Evolutionary conservation across 2,329 filamentous ascomycete species (phyloP).

Genomic region (Diaporthe capsici): DNA sequence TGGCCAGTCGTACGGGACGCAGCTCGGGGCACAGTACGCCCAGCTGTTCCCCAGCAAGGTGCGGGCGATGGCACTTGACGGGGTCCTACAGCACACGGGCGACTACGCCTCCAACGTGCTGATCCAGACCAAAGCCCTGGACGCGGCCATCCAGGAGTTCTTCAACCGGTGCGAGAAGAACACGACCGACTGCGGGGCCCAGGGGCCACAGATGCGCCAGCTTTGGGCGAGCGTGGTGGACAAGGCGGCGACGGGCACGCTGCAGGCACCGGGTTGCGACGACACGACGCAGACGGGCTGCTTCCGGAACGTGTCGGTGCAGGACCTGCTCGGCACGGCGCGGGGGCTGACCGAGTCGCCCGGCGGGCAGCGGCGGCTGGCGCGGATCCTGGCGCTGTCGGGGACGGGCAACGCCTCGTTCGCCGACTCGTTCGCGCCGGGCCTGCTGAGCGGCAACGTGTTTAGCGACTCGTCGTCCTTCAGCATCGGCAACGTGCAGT

Average conservation of each 20-base stretch:
- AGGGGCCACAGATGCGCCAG: constrained; percentile 48
- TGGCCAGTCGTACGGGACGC: constrained; percentile 61
- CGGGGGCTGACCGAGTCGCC: constrained; percentile 21
- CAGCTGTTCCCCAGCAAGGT: constrained; percentile 59
- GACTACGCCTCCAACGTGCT: constrained; percentile 52
- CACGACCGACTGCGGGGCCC: constrained; percentile 49
- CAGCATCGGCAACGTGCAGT: constrained; percentile 52
- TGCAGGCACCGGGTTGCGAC: constrained; percentile 54
- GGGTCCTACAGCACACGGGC: constrained; percentile 58
- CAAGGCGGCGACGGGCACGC: constrained; percentile 50
- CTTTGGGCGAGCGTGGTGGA: constrained; percentile 48
- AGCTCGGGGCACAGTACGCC: constrained; percentile 59
- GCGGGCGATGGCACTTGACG: constrained; percentile 59
- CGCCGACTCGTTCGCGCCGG: constrained; percentile 18
- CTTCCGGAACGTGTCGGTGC: constrained; percentile 47
- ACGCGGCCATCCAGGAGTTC: constrained; percentile 53
- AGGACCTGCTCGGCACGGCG: constrained; percentile 49
- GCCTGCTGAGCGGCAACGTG: constrained; percentile 40
- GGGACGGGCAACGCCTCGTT: constrained; percentile 51
- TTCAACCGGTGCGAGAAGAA: constrained; percentile 53
- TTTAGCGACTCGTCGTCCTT: constrained; percentile 45
- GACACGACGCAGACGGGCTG: constrained; percentile 53
- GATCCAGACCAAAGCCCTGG: constrained; percentile 54
- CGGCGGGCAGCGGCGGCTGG: constrained; percentile 43
- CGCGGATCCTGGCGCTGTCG: constrained; percentile 48